A percentile compares a stretch with the other conserved stretches of the same genome.
Evolutionary conservation across 306 rosid genomes (phyloP).

Genomic region (Prunus mume): DNA sequence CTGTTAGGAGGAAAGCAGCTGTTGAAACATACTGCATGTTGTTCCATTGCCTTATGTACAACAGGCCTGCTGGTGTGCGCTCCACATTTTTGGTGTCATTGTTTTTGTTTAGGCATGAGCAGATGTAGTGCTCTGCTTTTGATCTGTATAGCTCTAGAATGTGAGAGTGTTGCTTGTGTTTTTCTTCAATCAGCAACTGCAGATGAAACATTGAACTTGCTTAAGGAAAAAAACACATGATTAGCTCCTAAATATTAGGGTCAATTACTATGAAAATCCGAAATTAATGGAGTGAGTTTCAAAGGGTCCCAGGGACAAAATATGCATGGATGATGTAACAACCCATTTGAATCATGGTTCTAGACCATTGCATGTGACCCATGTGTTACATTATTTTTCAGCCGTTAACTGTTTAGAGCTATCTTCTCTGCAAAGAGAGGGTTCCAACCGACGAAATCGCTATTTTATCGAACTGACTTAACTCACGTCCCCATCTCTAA

Average conservation of each 20-base stretch:
- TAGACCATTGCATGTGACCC: slow-evolving; percentile 10
- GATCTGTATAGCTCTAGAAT: slow-evolving; percentile 57
- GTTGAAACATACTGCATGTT: slow-evolving; percentile 97
- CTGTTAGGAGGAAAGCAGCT: slow-evolving; percentile 72
- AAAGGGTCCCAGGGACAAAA: neutral
- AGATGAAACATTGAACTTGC: neutral
- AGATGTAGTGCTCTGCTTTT: slow-evolving; percentile 82
- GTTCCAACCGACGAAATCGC: no score
- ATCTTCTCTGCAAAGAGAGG: no score
- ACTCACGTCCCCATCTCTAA: no score
- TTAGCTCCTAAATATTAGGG: no score
- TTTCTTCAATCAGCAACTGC: slow-evolving; percentile 64
- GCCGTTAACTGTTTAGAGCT: neutral
- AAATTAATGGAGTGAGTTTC: neutral
- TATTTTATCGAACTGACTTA: no score
- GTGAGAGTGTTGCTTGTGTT: slow-evolving; percentile 43
- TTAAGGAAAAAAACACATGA: neutral
- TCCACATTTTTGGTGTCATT: slow-evolving; percentile 53
- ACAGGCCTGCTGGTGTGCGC: slow-evolving; percentile 74
- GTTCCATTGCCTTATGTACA: slow-evolving; percentile 84
- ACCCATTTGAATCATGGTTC: neutral
- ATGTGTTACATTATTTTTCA: neutral
- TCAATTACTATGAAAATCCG: no score
- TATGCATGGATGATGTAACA: neutral
- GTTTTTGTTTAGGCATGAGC: slow-evolving; percentile 89